Evolutionary conservation across 2,329 filamentous ascomycete species (phyloP).

Genomic region (Gyromitra esculenta): DNA sequence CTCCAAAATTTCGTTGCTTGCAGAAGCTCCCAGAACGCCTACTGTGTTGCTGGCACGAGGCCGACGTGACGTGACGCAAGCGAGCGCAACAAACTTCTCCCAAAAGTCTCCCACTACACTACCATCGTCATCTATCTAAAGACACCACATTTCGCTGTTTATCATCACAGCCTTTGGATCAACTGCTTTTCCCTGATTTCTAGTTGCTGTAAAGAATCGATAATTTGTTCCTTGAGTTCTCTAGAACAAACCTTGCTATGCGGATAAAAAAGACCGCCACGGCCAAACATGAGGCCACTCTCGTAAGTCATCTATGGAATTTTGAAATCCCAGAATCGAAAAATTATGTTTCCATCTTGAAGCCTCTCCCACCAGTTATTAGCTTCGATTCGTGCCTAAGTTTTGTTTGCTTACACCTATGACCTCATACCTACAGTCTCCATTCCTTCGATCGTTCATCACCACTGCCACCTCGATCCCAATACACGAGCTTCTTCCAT

Average conservation of each 20-base stretch:
- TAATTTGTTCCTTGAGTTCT: slow-evolving; percentile 42
- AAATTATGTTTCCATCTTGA: neutral
- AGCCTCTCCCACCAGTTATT: slow-evolving; percentile 8
- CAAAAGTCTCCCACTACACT: slow-evolving; percentile 30
- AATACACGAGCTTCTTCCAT: slow-evolving; percentile 78
- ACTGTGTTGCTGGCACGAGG: slow-evolving; percentile 45
- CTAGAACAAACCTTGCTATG: slow-evolving; percentile 54
- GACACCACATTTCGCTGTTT: slow-evolving; percentile 28
- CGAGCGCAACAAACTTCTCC: slow-evolving; percentile 47
- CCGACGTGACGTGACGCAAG: slow-evolving; percentile 54
- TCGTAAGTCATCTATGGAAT: slow-evolving; percentile 60
- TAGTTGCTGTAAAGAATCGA: slow-evolving; percentile 45
- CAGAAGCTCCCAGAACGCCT: slow-evolving; percentile 39
- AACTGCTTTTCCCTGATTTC: slow-evolving; percentile 27
- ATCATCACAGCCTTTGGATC: slow-evolving; percentile 34
- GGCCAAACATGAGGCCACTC: slow-evolving; percentile 66
- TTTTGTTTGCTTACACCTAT: slow-evolving; percentile 46
- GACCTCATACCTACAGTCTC: slow-evolving; percentile 70
- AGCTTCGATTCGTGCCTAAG: slow-evolving; percentile 22
- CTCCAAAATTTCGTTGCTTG: slow-evolving; percentile 40
- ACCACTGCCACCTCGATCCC: slow-evolving; percentile 73
- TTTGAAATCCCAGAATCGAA: slow-evolving; percentile 20
- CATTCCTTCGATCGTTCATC: slow-evolving; percentile 85
- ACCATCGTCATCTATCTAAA: slow-evolving; percentile 22
- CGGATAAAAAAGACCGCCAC: slow-evolving; percentile 69